These are phyloP conservation scores for Aphanomyces stellatus DNA, from an alignment of 352 stramenopile genomes.

Conservation along the genomic window DNA sequence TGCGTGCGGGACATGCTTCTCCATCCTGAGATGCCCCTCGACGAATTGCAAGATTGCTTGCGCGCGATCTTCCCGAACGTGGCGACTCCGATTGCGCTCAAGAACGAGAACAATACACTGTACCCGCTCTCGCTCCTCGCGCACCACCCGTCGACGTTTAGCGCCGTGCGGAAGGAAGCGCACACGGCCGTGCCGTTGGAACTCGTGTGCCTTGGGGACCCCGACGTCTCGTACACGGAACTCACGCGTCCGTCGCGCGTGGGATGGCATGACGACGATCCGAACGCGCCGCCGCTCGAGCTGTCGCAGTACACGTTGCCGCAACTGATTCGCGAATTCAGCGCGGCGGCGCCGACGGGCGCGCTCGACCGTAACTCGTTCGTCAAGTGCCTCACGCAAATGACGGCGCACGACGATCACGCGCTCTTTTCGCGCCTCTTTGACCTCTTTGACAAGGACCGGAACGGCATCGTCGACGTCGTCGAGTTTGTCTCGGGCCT, in stretches of 20 bases:
- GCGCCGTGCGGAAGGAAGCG: constrained; percentile 22
- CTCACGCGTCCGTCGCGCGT: neutral
- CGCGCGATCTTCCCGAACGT: constrained; percentile 30
- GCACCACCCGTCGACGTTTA: constrained; percentile 43
- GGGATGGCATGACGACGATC: constrained; percentile 8
- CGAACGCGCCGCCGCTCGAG: constrained; percentile 24
- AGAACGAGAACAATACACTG: constrained; percentile 31
- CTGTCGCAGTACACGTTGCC: constrained; percentile 77
- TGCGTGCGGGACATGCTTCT: constrained; percentile 22
- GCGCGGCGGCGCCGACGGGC: constrained; percentile 55
- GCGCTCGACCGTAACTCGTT: constrained; percentile 65
- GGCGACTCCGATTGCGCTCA: constrained; percentile 25
- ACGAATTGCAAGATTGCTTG: constrained; percentile 48
- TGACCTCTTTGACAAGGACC: constrained; percentile 59
- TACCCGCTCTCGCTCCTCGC: constrained; percentile 65
- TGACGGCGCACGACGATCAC: constrained; percentile 1
- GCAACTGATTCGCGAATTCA: constrained; percentile 78
- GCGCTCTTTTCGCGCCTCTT: constrained; percentile 73
- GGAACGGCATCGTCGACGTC: constrained; percentile 63
- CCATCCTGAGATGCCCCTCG: constrained; percentile 27
- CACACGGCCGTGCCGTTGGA: constrained; percentile 14
- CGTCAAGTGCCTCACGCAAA: constrained; percentile 68
- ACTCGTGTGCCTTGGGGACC: constrained; percentile 13
- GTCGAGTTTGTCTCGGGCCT: constrained; percentile 67
- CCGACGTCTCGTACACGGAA: constrained; percentile 8